Evolutionary conservation across 352 stramenopile species (phyloP), one percentile per base, ranked within the genome.

Genomic region (Pythium folliculosum): DNA sequence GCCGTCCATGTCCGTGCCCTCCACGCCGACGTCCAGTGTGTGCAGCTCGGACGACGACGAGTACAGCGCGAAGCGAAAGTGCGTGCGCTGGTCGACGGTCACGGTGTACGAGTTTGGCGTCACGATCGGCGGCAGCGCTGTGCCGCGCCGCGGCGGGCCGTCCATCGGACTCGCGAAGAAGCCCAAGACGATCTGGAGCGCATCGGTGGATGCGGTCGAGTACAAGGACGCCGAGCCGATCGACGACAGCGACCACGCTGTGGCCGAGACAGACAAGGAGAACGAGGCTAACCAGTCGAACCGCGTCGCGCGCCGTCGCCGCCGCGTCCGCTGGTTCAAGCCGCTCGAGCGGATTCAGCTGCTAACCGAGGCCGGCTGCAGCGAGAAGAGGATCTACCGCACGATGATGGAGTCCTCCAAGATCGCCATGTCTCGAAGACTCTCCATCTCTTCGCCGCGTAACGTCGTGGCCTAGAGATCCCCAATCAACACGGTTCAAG

Each of bases 81-180:
- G 59, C 13, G 70, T 84, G 63, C 71, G 75, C 54, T 89, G 76
- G 77, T 87, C 75, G 62, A 89, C 78, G 19, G 44, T 88, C 55
- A 86, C 73, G 8, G 77, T 88, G 44, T 82, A 86, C 64, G 81
- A 86, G 72, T 89, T 83, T 61, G 73, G 68, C 19, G 77, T 86
- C n/a, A 68, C 60, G 14, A 71, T 82, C 21, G 75, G 79, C 54
- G 77, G 76, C 38, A 84, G 77, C 54, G 68, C 75, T 4, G 75
- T 86, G 23, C 78, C 73, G 21, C 76, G 72, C 27, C 77, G 59
- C 44, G 78, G 78, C 9, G 78, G 80, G 0, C 80, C 80, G 1
- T 70, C 77, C 10, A 72, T 87, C 44, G 77, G 77, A 1, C 65
- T 88, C 21, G 69, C 77, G 19, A 59, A 68, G 53, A 80, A 76